Evolutionary conservation across 2,329 filamentous ascomycete genomes (phyloP), one percentile per base, ranked within the genome.

Genomic region (Fusarium verrucosum): DNA sequence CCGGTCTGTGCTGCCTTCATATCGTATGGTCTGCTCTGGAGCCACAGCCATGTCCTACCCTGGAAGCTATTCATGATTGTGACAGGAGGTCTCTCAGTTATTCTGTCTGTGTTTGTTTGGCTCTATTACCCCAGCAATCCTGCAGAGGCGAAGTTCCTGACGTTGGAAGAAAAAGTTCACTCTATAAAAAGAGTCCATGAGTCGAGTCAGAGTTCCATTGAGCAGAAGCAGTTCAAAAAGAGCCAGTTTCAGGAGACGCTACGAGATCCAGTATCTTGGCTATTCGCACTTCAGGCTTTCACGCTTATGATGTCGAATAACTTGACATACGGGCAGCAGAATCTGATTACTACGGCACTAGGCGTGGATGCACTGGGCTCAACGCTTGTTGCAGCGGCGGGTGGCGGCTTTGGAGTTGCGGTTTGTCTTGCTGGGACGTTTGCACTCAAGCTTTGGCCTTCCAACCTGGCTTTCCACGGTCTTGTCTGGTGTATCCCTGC

Each of bases 61-160:
- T 78, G 78, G 53, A 79, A 79, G 57, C 59, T 78, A 1, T 76
- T 79, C 44, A 78, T 78, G 72, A 73, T 80, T 11, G 69, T 77
- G 30, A 79, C 76, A 0, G 78, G 78, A 3, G 72, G 72, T 1
- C 41, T 78, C 1, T 77, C 78, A 0, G 46, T 79, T 0, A 2
- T 79, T 2, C 65, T 79, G 1, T 70, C 77, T 1, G 52, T 75
- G 2, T 73, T 72, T 33, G 73, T 76, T 20, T 75, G 76, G 69
- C 73, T 79, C 33, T 64, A 70, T 25, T 77, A 77, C 14, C 80
- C 80, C 3, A 75, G 76, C 45, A 75, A 77, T 25, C 79, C 78
- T 0, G 71, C 74, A 7, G 76, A 77, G 38, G 76, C 78, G 3
- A 66, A 66, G 2, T 79, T 79, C 26, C 73, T 80, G 52, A 75